Base-by-base conservation (phyloP, 1,284 basidiomycete genomes). In the Athelia psychrophila region DNA sequence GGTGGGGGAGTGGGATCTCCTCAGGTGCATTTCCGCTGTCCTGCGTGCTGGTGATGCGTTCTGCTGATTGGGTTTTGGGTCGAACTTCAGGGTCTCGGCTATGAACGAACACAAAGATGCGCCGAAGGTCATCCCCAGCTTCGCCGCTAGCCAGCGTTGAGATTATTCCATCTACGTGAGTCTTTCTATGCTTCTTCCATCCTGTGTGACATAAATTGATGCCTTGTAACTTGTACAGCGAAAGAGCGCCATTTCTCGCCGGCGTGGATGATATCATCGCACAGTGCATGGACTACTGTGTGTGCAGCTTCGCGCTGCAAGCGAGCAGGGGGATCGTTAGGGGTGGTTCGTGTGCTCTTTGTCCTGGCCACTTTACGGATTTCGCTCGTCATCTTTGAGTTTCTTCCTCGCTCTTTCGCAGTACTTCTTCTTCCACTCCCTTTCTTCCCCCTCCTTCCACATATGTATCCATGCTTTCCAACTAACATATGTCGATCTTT, bases 1-100 rank as follows among this genome's bases (percentile, higher is more conserved):
- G 27, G 69, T 85, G 23, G 71, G 78, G 45, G 79, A 85, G 23
- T 94, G 90, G 88, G 84, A 87, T 61, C 64, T 82, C 19, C 73
- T 90, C 40, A 70, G 68, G 71, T 63, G 20, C 6, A n/a, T 42
- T n/a, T 42, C 38, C 9, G 6, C 20, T 42, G 16, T 8, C 9
- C 38, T 6, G n/a, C 16, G 38, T 8, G 8, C 6, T 42, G 16
- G 9, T 9, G 5, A 8, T n/a, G n/a, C n/a, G n/a, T n/a, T n/a
- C n/a, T n/a, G n/a, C n/a, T n/a, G n/a, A n/a, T n/a, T n/a, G n/a
- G n/a, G n/a, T n/a, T n/a, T n/a, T n/a, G n/a, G n/a, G n/a, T n/a
- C n/a, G n/a, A n/a, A n/a, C n/a, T 42, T 5, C 38, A 42, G 38
- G 16, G 20, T 42, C 16, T 18, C 38, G 6, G 38, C 8, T 9